A percentile compares a stretch with the other conserved stretches of the same genome.
phyloP scores from a whole-genome alignment of 148 eudicot genomes.

The Fagopyrum homotropicum region DNA sequence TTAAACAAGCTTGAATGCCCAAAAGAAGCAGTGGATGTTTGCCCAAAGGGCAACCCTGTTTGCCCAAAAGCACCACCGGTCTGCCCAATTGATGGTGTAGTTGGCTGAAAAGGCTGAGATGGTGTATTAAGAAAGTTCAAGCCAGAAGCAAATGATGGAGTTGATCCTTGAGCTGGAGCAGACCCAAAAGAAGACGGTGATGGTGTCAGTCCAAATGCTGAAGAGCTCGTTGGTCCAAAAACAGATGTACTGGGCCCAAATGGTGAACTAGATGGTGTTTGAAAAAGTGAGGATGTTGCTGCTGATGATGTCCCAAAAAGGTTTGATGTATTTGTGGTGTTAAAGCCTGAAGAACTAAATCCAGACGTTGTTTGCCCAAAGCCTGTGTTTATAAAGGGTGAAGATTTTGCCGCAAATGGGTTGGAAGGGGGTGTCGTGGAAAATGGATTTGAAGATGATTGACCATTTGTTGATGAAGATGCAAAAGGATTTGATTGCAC shows the following conservation, averaged over 20 bases:
- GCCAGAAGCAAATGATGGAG: constrained; percentile 51
- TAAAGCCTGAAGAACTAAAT: constrained; percentile 66
- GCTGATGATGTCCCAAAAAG: constrained; percentile 60
- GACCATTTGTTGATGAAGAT: constrained; percentile 52
- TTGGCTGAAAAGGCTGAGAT: constrained; percentile 55
- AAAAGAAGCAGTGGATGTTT: constrained; percentile 35
- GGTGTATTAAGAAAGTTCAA: constrained; percentile 63
- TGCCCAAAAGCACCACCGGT: constrained; percentile 60
- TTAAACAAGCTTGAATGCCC: constrained; percentile 11
- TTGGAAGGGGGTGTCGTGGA: constrained; percentile 56
- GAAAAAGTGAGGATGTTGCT: constrained; percentile 52
- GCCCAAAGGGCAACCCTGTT: constrained; percentile 48
- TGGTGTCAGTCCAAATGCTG: constrained; percentile 20
- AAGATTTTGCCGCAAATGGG: constrained; percentile 60
- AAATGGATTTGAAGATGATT: constrained; percentile 63
- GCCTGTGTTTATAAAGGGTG: constrained; percentile 40
- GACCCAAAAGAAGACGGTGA: constrained; percentile 59
- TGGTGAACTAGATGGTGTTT: constrained; percentile 42
- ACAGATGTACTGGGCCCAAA: constrained; percentile 56
- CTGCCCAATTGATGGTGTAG: constrained; percentile 69
- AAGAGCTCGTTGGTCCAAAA: constrained; percentile 36
- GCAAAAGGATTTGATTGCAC: constrained; percentile 42
- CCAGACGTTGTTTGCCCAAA: constrained; percentile 47
- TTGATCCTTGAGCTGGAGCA: constrained; percentile 46
- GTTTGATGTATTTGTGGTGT: constrained; percentile 36